A percentile compares a stretch with the other conserved stretches of the same genome.
These are phyloP conservation scores for Mucor piriformis DNA, from an alignment of 371 early-diverging fungal genomes.

Conservation along the genomic window DNA sequence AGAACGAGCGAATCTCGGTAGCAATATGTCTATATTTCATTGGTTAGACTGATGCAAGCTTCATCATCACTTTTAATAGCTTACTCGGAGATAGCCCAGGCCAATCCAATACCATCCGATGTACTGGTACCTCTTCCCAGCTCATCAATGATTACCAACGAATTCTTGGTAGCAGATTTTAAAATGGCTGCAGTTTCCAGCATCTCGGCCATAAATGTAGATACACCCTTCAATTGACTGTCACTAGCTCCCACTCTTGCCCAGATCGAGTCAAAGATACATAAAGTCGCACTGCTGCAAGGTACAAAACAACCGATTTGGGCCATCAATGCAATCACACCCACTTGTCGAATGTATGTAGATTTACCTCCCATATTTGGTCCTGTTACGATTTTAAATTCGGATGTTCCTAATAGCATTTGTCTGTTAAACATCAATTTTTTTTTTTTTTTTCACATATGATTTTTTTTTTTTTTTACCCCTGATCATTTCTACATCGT, in stretches of 20 bases:
- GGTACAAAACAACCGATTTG: conserved; percentile 99
- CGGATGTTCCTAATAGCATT: conserved; percentile 50
- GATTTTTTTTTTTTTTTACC: conserved; percentile 39
- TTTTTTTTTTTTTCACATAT: background rate
- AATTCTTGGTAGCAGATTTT: conserved; percentile 76
- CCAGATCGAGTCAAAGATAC: conserved; percentile 91
- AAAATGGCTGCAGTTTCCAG: conserved; percentile 95
- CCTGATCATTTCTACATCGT: conserved; percentile 79
- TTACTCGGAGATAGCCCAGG: conserved; percentile 96
- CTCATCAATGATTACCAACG: conserved; percentile 98
- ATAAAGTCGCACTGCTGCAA: conserved; percentile 78
- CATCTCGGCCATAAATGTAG: conserved; percentile 99
- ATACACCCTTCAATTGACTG: conserved; percentile 89
- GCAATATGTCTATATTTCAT: conserved; percentile 71
- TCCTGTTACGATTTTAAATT: conserved; percentile 88
- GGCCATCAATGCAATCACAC: conserved; percentile 95
- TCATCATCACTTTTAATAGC: conserved; percentile 11
- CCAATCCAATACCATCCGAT: conserved; percentile 97
- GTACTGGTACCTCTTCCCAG: conserved; percentile 99
- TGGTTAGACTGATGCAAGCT: background rate
- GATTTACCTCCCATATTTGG: conserved; percentile 98
- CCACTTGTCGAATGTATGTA: conserved; percentile 94
- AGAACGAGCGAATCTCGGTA: conserved; percentile 74
- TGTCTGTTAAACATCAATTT: background rate
- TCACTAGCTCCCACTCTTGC: conserved; percentile 98